A percentile compares a stretch with the other conserved stretches of the same genome.
Evolutionary conservation across 1,284 basidiomycete genomes (phyloP).

Genomic region (Puccinia horiana): DNA sequence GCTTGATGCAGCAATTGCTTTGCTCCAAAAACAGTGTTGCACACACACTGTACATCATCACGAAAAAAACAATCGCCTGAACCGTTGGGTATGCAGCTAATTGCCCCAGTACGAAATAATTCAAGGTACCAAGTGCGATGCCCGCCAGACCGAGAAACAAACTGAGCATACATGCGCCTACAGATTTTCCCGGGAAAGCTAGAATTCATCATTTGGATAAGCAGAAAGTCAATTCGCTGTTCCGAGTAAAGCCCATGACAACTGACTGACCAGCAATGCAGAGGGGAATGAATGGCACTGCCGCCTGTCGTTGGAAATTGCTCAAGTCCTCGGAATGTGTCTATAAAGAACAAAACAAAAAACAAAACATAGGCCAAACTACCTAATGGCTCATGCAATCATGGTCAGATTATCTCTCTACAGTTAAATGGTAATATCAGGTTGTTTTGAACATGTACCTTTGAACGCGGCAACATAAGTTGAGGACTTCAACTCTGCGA

Average conservation of each 20-base stretch:
- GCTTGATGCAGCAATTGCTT: background rate
- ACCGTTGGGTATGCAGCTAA: constrained; percentile 56
- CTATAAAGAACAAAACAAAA: constrained; percentile 57
- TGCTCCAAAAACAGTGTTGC: background rate
- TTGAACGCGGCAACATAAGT: background rate
- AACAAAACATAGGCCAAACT: constrained; percentile 56
- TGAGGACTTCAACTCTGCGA: background rate
- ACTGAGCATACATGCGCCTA: constrained; percentile 52
- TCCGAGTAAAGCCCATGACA: background rate
- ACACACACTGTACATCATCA: constrained; percentile 55
- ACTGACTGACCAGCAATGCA: constrained; percentile 29
- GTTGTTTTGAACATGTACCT: background rate
- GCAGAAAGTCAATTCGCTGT: constrained; percentile 53
- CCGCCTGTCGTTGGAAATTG: constrained; percentile 55
- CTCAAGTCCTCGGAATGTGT: constrained; percentile 54
- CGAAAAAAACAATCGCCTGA: constrained; percentile 58
- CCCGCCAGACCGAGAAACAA: constrained; percentile 54
- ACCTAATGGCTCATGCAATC: constrained; percentile 46
- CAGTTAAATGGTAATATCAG: background rate
- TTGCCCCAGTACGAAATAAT: constrained; percentile 58
- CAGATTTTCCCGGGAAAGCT: constrained; percentile 56
- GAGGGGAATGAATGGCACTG: constrained; percentile 44
- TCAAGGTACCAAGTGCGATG: constrained; percentile 55
- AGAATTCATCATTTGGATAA: constrained; percentile 51
- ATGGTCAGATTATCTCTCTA: constrained; percentile 1